phyloP scores from a whole-genome alignment of 2,329 filamentous ascomycete genomes.

The Cladophialophora immunda region DNA sequence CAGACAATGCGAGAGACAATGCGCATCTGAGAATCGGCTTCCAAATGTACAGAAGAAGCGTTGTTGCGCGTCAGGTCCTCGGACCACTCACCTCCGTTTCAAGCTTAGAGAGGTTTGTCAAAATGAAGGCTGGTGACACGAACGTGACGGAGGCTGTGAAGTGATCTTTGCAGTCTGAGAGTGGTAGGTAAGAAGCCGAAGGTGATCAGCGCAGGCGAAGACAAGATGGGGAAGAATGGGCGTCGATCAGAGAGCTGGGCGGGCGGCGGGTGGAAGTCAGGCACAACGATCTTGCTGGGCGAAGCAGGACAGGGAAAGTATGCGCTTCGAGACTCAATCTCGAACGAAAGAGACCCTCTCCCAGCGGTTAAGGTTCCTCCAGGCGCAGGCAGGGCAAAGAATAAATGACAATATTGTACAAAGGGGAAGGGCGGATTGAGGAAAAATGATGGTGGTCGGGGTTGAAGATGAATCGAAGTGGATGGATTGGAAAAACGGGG shows the following conservation, averaged over 20 bases:
- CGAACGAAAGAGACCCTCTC: slow-evolving; percentile 6
- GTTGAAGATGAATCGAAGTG: slow-evolving; percentile 18
- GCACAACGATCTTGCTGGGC: slow-evolving; percentile 13
- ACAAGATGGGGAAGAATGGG: slow-evolving; percentile 30
- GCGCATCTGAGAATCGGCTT: slow-evolving; percentile 1
- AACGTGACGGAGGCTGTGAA: slow-evolving; percentile 20
- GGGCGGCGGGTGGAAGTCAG: slow-evolving; percentile 27
- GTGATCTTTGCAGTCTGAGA: slow-evolving; percentile 13
- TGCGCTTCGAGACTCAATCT: slow-evolving; percentile 7
- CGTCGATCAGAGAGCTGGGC: slow-evolving; percentile 34
- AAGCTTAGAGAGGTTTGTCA: slow-evolving; percentile 19
- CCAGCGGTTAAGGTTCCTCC: slow-evolving; percentile 2
- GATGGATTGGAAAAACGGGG: slow-evolving; percentile 10
- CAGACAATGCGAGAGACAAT: not conserved
- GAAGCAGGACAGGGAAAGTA: slow-evolving; percentile 5
- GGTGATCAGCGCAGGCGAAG: slow-evolving; percentile 31
- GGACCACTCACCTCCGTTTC: slow-evolving; percentile 25
- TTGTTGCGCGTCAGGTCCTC: not conserved
- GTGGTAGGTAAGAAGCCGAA: slow-evolving; percentile 25
- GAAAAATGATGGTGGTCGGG: slow-evolving; percentile 21
- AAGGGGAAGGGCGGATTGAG: slow-evolving; percentile 11
- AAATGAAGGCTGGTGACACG: slow-evolving; percentile 12
- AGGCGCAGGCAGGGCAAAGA: slow-evolving; percentile 15
- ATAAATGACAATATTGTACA: slow-evolving; percentile 26
- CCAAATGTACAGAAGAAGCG: not conserved